A percentile compares a stretch with the other conserved stretches of the same genome.
Evolutionary conservation across 805 yeast genomes (phyloP).

Genomic region (Suhomyces pyralidae): DNA sequence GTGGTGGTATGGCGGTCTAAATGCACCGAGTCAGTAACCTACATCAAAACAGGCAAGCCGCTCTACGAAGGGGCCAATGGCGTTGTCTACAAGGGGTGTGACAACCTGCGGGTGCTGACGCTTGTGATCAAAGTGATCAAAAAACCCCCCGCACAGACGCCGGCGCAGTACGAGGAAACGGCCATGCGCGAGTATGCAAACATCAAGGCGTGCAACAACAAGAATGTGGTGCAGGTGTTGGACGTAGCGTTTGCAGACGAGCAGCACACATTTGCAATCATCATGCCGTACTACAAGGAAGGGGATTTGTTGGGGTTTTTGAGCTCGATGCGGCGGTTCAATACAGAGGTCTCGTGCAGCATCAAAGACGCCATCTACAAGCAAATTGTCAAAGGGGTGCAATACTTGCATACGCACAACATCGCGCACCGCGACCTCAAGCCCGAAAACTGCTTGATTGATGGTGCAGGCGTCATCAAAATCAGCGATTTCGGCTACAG

Average conservation of each 20-base stretch:
- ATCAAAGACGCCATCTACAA: conserved; percentile 47
- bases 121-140: conserved; percentile 35
- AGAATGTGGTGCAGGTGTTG: conserved; percentile 25
- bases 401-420: conserved; percentile 39
- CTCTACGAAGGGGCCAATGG: conserved; percentile 45
- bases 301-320: conserved; percentile 49
- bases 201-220: conserved; percentile 26
- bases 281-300: conserved; percentile 41
- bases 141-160: conserved; percentile 8
- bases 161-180: neutral
- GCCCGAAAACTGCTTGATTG: conserved; percentile 53
- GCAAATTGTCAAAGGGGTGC: conserved; percentile 44
- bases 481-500: conserved; percentile 54
- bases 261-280: conserved; percentile 27
- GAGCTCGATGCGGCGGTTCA: conserved; percentile 35
- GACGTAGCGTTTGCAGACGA: conserved; percentile 20
- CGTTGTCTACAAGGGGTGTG: conserved; percentile 30
- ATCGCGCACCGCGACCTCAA: conserved; percentile 53
- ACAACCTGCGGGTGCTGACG: conserved; percentile 13
- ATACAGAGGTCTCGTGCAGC: conserved; percentile 26
- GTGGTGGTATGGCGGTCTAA: neutral
- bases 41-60: conserved; percentile 26
- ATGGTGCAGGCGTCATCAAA: conserved; percentile 41
- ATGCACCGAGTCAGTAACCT: conserved; percentile 11
- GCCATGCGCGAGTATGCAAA: conserved; percentile 27